Base-by-base conservation (phyloP, 495 filamentous ascomycete genomes). In the Hamigera avellanea region DNA sequence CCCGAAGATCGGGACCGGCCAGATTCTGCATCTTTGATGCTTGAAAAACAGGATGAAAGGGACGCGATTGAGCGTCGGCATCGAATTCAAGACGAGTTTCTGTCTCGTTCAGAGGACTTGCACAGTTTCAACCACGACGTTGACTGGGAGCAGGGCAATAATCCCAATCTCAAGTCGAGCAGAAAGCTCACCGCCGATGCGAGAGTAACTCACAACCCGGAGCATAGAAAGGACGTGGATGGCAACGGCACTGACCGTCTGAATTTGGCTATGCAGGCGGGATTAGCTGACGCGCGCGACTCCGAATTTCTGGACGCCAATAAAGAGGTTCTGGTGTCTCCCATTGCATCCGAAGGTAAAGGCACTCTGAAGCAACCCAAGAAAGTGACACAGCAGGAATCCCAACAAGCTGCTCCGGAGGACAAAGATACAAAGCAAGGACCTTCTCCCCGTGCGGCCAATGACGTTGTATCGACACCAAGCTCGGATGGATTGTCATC, bases 91-190 rank as follows among this genome's bases (percentile, higher is more conserved):
- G 75, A 81, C 35, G 76, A 82, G 33, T 65, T 75, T 19, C 57
- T 83, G 12, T 66, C 70, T 32, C 62, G 73, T 26, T 68, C 69
- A 2, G 80, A 84, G 36, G 58, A 64, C 14, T 58, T 83, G 47
- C 67, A 72, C 36, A 89, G 81, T 47, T 88, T 88, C 65, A 94
- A 93, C 46, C 82, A 93, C 45, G 86, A 93, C 44, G 70, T 80
- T 29, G 78, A 84, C 39, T 75, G 76, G 66, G 76, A 81, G 40
- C 75, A 78, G 46, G 66, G 63, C 33, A 61, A 64, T 40, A 81
- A 79, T 40, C 71, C 78, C 6, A 72, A 78, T 43, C 56, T 76
- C 23, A 72, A 75, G 49, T 61, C 64, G 12, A 72, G 61, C 41
- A 75, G 76, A 45, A 72, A 73, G 42, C 53, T 66, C 18, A 76